Evolutionary conservation across 1,284 basidiomycete genomes (phyloP), one percentile per base, ranked within the genome.

Genomic region (Pisolithus thermaeus): DNA sequence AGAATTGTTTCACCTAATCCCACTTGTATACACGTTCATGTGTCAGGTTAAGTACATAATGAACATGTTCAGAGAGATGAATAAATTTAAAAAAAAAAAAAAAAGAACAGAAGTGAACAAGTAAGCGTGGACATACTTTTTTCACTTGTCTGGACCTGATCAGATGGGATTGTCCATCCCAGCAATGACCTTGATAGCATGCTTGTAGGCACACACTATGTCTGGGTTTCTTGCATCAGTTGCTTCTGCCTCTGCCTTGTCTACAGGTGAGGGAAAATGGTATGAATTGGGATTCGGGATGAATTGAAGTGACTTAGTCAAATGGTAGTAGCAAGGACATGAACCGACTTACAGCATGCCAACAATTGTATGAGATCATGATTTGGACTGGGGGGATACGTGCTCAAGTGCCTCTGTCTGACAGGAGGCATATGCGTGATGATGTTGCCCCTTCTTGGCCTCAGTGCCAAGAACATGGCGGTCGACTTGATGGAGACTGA

Each of bases 141-240:
- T 25, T 57, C 32, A 74, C 68, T 51, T 79, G 74, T 28, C 69
- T n/a, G n/a, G 60, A 42, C 68, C 72, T 4, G 74, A 71, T 32
- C 58, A 64, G 51, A 81, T 69, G 48, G 74, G 74, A 45, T 69
- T 60, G 20, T 73, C 59, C 3, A 77, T 58, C 39, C 62, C 52
- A 32, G 64, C 53, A 46, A 81, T 68, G 36, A 64, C 63, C 9
- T 59, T 63, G 50, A 81, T 76, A 3, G 79, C 80, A 49, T 60
- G 68, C 43, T 64, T 64, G 57, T 75, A 79, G n/a, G 79, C 73
- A 49, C 72, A 70, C 9, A 80, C 59, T 66, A 77, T 80, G 69
- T 72, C 79, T 9, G 53, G 54, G 56, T 79, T 80, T 20, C 66
- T 53, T n/a, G 59, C 57, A 1, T 65, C 52, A n/a, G 64, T 68